Conservation (phyloP, 202 grass and related monocot genomes). For the Setaria italica region DNA sequence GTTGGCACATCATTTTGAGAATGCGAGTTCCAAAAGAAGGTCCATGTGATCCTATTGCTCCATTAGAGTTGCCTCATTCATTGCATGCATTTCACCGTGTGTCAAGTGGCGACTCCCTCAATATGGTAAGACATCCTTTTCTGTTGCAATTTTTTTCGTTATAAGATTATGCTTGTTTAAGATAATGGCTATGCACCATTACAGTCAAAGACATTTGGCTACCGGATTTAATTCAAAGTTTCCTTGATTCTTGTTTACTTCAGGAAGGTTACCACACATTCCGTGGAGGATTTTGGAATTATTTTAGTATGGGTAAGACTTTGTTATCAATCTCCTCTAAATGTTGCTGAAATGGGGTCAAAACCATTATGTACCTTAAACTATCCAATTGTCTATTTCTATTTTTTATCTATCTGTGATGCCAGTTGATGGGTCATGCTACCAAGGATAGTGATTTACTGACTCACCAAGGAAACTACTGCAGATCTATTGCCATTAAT, state of each 20-base stretch:
- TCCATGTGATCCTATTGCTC: constrained; percentile 84
- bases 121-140: constrained; percentile 65
- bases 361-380: constrained; percentile 13
- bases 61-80: constrained; percentile 87
- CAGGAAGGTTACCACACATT: constrained; percentile 92
- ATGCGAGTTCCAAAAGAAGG: constrained; percentile 78
- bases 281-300: constrained; percentile 96
- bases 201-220: constrained; percentile 1
- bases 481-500: neutral
- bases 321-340: constrained; percentile 15
- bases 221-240: constrained; percentile 30
- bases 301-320: constrained; percentile 90
- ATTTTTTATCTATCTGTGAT: neutral
- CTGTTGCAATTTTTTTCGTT: constrained; percentile 23
- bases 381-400: constrained; percentile 1
- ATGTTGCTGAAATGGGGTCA: neutral
- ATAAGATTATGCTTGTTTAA: constrained; percentile 31
- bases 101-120: constrained; percentile 63
- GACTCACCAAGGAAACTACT: neutral
- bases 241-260: constrained; percentile 41
- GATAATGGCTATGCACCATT: constrained; percentile 15
- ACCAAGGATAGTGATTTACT: neutral
- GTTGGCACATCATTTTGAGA: constrained; percentile 96
- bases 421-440: neutral
- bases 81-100: constrained; percentile 91